These are phyloP conservation scores for Byssothecium circinans DNA, from an alignment of 2,329 filamentous ascomycete species.

Conservation along the genomic window DNA sequence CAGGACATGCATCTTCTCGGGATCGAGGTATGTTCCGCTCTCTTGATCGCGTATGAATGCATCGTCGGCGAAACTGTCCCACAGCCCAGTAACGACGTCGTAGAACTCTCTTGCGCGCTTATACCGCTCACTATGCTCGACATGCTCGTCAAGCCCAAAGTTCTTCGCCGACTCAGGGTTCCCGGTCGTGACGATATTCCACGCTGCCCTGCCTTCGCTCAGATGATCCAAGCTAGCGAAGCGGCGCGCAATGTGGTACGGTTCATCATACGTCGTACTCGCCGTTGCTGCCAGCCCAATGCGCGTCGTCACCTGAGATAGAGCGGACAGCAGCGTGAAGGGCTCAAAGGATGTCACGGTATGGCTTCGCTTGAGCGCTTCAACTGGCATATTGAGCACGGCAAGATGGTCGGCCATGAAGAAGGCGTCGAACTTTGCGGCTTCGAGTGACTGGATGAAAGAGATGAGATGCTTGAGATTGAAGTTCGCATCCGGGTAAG, in stretches of 20 bases:
- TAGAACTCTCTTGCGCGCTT: conserved; percentile 57
- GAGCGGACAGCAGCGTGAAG: conserved; percentile 55
- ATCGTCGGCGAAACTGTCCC: conserved; percentile 60
- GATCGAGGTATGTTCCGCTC: conserved; percentile 54
- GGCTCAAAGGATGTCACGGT: conserved; percentile 62
- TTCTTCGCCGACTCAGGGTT: conserved; percentile 58
- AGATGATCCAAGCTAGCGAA: conserved; percentile 59
- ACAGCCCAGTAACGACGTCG: conserved; percentile 56
- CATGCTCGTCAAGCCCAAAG: conserved; percentile 55
- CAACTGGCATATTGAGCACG: conserved; percentile 59
- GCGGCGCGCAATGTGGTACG: conserved; percentile 57
- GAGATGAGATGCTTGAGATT: conserved; percentile 56
- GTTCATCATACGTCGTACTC: conserved; percentile 58
- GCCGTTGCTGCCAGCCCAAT: conserved; percentile 59
- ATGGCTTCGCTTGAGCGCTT: conserved; percentile 60
- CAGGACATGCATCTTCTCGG: conserved; percentile 55
- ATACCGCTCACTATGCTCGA: conserved; percentile 54
- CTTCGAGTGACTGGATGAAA: conserved; percentile 58
- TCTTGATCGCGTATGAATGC: conserved; percentile 55
- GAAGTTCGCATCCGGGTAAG: conserved; percentile 61
- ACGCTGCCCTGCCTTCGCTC: conserved; percentile 54
- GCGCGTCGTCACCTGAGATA: conserved; percentile 52
- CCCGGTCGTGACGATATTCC: conserved; percentile 59
- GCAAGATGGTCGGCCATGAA: conserved; percentile 61
- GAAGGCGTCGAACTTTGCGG: conserved; percentile 59